Conservation (phyloP, 306 rosid genomes). For the Alnus glutinosa region DNA sequence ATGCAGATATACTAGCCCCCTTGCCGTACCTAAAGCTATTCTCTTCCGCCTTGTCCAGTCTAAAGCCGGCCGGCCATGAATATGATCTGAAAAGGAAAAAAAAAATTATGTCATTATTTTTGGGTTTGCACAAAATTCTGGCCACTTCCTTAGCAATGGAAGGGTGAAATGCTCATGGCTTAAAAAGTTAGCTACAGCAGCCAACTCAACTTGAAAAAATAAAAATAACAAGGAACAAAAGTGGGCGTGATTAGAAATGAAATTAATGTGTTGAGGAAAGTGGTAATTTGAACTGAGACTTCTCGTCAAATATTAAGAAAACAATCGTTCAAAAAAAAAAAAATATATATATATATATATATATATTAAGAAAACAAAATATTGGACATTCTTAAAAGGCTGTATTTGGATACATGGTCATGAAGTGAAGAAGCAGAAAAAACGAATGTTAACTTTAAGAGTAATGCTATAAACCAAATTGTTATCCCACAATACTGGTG, state of each 20-base stretch:
- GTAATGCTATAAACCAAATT: no score
- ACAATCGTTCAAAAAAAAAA: no score
- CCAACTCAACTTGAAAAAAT: not conserved
- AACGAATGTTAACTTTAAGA: not conserved
- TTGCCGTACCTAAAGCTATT: constrained; percentile 95
- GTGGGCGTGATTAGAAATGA: not conserved
- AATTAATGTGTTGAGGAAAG: not conserved
- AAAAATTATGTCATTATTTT: constrained; percentile 20
- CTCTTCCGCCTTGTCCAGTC: constrained; percentile 91
- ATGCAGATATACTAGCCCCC: constrained; percentile 93
- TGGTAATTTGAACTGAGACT: not conserved
- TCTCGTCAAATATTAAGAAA: not conserved
- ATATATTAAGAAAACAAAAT: not conserved
- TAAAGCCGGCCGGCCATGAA: constrained; percentile 73
- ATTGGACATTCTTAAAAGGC: not conserved
- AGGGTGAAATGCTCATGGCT: not conserved
- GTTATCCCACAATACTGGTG: no score
- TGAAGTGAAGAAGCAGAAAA: not conserved
- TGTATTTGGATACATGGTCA: not conserved
- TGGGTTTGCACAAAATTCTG: constrained; percentile 15
- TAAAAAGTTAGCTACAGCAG: constrained; percentile 16
- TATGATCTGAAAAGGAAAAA: constrained; percentile 55
- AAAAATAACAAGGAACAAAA: not conserved
- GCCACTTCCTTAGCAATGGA: constrained; percentile 1
- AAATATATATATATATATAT: not conserved